Conservation (phyloP, 495 filamentous ascomycete genomes). For the Hypoxylon cercidicola region DNA sequence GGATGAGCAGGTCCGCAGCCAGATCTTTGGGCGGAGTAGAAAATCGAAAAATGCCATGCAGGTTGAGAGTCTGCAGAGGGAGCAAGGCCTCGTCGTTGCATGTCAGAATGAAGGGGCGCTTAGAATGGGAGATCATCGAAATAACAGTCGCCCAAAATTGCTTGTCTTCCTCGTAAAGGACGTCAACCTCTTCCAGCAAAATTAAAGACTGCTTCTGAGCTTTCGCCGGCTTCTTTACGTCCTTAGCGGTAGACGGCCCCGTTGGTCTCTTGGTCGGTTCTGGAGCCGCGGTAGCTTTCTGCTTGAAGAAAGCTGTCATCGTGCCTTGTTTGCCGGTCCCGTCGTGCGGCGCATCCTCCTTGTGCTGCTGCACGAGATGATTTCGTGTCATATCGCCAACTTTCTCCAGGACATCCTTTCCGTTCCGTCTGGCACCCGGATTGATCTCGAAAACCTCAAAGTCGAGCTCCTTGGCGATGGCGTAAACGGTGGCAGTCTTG, state of each 20-base stretch:
- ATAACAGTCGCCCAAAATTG: constrained; percentile 90
- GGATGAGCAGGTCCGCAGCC: constrained; percentile 80
- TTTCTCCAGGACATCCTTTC: constrained; percentile 88
- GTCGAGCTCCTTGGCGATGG: constrained; percentile 92
- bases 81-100: constrained; percentile 88
- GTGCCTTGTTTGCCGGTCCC: constrained; percentile 74
- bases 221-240: constrained; percentile 56
- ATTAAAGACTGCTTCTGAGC: constrained; percentile 93
- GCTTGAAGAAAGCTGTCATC: constrained; percentile 83
- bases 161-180: constrained; percentile 93
- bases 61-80: constrained; percentile 72
- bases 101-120: constrained; percentile 91
- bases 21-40: constrained; percentile 72
- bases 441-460: constrained; percentile 98
- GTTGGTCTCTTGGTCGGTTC: constrained; percentile 38
- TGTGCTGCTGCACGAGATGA: constrained; percentile 73
- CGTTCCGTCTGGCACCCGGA: constrained; percentile 80
- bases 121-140: constrained; percentile 80
- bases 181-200: constrained; percentile 91
- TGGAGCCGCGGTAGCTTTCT: constrained; percentile 44
- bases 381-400: constrained; percentile 98
- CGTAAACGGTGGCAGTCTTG: constrained; percentile 92
- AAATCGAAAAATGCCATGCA: constrained; percentile 91
- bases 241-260: constrained; percentile 30
- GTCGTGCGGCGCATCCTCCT: constrained; percentile 39